These are phyloP conservation scores for Strobilomyces confusus DNA, from an alignment of 768 basidiomycete species.

Conservation along the genomic window DNA sequence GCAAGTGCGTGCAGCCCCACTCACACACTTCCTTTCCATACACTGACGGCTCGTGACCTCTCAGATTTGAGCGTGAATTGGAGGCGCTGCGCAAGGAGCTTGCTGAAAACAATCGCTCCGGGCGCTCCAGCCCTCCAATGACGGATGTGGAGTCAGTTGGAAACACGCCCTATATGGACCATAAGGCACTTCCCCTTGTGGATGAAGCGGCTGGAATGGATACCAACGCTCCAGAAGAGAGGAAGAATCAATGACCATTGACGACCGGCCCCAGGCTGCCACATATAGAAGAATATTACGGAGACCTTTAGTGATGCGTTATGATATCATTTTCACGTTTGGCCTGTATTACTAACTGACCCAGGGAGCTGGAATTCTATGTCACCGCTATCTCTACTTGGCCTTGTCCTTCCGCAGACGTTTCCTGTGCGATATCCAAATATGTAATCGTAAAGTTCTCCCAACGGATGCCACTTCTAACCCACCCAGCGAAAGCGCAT, in stretches of 20 bases:
- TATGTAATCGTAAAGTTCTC: conserved; percentile 42
- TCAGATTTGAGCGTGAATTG: conserved; percentile 87
- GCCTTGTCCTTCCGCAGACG: too few relatives aligned
- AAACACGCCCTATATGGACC: conserved; percentile 33
- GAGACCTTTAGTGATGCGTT: conserved; percentile 13
- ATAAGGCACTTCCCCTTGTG: conserved; percentile 17
- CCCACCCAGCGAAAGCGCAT: conserved; percentile 61
- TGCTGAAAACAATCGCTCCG: conserved; percentile 62
- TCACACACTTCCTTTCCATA: neutral
- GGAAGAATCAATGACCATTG: conserved; percentile 29
- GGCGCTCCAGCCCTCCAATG: conserved; percentile 48
- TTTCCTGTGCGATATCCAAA: conserved; percentile 2
- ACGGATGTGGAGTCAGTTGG: conserved; percentile 40
- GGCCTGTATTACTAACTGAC: conserved; percentile 5
- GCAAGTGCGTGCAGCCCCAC: conserved; percentile 64
- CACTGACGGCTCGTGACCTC: conserved; percentile 5
- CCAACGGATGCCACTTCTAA: conserved; percentile 48
- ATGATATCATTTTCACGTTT: conserved; percentile 12
- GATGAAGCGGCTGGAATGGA: conserved; percentile 16
- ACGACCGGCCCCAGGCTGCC: neutral
- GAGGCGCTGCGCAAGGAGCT: conserved; percentile 89
- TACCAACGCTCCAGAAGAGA: conserved; percentile 12
- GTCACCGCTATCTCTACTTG: neutral
- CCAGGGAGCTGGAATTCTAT: conserved; percentile 3
- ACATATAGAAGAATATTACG: conserved; percentile 7